Evolutionary conservation across 441 rosid genomes (phyloP), one percentile per base, ranked within the genome.

Genomic region (Francoa sonchifolia): DNA sequence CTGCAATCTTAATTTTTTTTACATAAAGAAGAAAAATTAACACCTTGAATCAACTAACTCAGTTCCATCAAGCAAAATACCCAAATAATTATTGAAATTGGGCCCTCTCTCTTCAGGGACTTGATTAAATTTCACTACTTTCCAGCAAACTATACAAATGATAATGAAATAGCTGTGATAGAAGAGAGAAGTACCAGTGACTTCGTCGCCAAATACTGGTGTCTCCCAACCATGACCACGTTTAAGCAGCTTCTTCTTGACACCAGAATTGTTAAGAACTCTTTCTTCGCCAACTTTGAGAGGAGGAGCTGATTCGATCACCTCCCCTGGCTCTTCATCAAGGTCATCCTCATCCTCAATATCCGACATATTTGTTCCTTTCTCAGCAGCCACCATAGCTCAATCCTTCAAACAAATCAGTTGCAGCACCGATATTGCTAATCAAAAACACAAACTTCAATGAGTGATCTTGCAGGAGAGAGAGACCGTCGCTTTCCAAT

Each of bases 251-350:
- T 74, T 77, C 74, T 77, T 77, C 51, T 32, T 67, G 11, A 77
- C 21, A 1, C 67, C 73, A 1, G 63, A 18, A 33, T 43, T 39
- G 15, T 36, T 41, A 15, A 66, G 47, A 43, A 44, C 57, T 39
- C 86, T 70, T 67, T 77, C 80, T 37, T 80, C 71, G 4, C 76
- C 78, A 9, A 77, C 68, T 39, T 68, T 51, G 19, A 58, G 76
- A 39, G 85, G 74, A 2, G 76, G 80, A 42, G 76, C 74, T 19
- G 82, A 77, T 50, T 77, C 73, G 49, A 78, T 63, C 47, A 52
- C 87, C 57, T 74, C 82, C 21, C 77, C 76, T 0, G 76, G 74
- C 48, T 76, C 85, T 50, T 80, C 90, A 7, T 69, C 80, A 34
- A 71, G 48, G 44, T 60, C 74, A 2, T 65, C 66, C 4, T 55